Base-by-base conservation (phyloP, 306 rosid species). In the Quercus cerris region DNA sequence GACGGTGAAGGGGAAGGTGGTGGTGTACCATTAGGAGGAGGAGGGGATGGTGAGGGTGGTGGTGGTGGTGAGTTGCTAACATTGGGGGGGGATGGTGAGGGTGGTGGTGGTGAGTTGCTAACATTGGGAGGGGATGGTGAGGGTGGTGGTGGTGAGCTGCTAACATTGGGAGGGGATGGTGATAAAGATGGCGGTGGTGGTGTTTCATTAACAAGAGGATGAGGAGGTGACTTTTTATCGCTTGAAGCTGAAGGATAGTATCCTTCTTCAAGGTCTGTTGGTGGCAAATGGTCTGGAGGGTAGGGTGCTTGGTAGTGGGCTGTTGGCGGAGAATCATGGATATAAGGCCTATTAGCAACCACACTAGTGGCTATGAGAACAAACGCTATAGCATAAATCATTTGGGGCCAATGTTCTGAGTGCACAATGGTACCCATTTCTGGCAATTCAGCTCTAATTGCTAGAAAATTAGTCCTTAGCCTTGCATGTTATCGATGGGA, bases 281-380 rank as follows among this genome's bases (percentile, higher is more conserved):
- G 4, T 49, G 0, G 54, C 54, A 49, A 49, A 49, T 49, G 15
- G 54, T 49, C 15, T 49, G 17, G 54, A 13, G 0, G 17, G 15
- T 3, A 12, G 15, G 46, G 46, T 8, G 46, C 3, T 3, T 6
- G 27, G 71, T 17, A 8, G 49, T 14, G 54, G 55, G 69, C 38
- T 17, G 38, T n/a, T 12, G 54, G 54, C 3, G 54, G 54, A 10
- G 68, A 15, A 18, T 13, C 25, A 68, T n/a, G 57, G 5, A 33
- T 15, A 38, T 6, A 5, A 38, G 52, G 74, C 56, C 2, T 15
- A 63, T 62, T 14, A 64, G 79, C 73, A 18, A 46, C 49, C 28
- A 63, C 79, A 58, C 27, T 64, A 18, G 58, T 62, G 30, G 79
- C 73, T 44, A 49, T 25, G 71, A 76, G 61, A 27, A 46, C 63